Evolutionary conservation across 2,329 filamentous ascomycete species (phyloP), one percentile per base, ranked within the genome.

Genomic region (Penicillium nordicum): DNA sequence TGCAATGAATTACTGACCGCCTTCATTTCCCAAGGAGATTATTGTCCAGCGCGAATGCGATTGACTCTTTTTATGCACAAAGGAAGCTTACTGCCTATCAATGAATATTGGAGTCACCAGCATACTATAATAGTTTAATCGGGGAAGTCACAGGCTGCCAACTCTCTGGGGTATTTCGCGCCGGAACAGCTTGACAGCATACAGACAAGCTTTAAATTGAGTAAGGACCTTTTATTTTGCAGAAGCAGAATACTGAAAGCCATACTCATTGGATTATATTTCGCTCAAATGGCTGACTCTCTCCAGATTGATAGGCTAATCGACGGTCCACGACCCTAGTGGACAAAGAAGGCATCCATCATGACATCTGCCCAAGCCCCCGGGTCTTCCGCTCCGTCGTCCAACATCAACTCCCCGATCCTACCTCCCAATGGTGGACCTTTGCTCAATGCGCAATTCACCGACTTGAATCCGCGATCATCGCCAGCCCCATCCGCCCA

Each of bases 401-500:
- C 72, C 42, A 69, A 70, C 40, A 67, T 74, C 56, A 74, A 74
- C 52, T 74, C 73, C 21, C 70, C 72, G 5, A 58, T 66, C 10
- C 42, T 72, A 34, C 60, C 67, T 10, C 71, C 72, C 9, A 61
- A 64, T 42, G 61, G 58, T n/a, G 57, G 65, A n/a, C 63, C 69
- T 25, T 63, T 69, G 10, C 63, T 69, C 29, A 69, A 65, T 53
- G 67, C 67, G 34, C 45, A 65, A 55, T 49, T 69, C 25, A 60
- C 64, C 21, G 71, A 74, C 34, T 40, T 66, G 1, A 72, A 72
- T 36, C 59, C 63, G 9, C 65, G 71, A 57, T 68, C 69, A 5
- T 74, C 73, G 14, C 72, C 72, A 43, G 70, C 68, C 1, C 71
- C 72, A 6, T 69, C 69, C 9, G 63, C 57, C 9, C 70, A 69